Evolutionary conservation across 2,329 filamentous ascomycete species (phyloP), one percentile per base, ranked within the genome.

Genomic region (Sporothrix variecibatus): DNA sequence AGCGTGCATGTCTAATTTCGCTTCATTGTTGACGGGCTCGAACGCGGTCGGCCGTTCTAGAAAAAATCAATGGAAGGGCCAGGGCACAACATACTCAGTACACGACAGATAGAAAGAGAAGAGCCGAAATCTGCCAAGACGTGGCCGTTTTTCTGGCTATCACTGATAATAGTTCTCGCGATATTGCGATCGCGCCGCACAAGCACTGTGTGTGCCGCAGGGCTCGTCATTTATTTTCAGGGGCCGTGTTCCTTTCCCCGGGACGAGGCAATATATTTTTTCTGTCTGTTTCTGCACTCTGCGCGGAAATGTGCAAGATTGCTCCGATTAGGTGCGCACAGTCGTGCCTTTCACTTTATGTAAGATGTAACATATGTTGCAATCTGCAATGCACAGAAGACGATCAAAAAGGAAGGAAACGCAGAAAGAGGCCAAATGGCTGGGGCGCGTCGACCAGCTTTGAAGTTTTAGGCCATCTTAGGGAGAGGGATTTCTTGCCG

Each of bases 221-320:
- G 28, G 28, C 58, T 62, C 31, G 51, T 64, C 20, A 46, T 67
- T 40, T 67, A 67, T 67, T 46, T 20, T 67, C 62, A 67, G 62
- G 62, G 62, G 38, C 62, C 62, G 34, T 23, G 34, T 40, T 38
- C 12, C 23, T 20, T 67, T 46, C 15, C 38, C 62, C 23, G 62
- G 62, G 40, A 46, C 11, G 38, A 20, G 26, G 12, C 6, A 23
- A 43, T 67, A 46, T 28, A 43, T 38, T 40, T 7, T 34, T 60
- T n/a, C 26, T 60, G 26, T 60, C 6, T 26, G 38, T 40, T n/a
- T n/a, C 3, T 23, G 56, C 56, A 60, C 56, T 34, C 34, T 34
- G 34, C 34, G 8, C 34, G 34, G 15, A 49, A 49, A 49, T 49
- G 43, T 49, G 43, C 43, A 49, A 49, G 28, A 20, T 34, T 60